A percentile compares a stretch with the other conserved stretches of the same genome.
These are phyloP conservation scores for Kodamaea neixiangensis DNA, from an alignment of 805 yeast species.

Conservation along the genomic window DNA sequence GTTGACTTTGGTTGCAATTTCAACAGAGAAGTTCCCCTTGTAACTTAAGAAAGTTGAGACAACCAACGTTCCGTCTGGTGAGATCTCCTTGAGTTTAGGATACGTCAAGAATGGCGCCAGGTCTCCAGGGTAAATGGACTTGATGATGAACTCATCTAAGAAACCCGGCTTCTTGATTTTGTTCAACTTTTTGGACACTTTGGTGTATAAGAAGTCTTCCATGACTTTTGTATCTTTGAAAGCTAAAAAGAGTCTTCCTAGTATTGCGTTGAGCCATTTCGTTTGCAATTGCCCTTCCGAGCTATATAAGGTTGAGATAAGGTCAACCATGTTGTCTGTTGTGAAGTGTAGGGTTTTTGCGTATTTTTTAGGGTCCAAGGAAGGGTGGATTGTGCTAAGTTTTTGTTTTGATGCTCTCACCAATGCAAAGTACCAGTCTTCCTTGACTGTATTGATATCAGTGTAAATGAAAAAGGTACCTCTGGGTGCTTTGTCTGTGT, in stretches of 20 bases:
- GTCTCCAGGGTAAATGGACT: conserved; percentile 70
- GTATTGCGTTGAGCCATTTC: conserved; percentile 86
- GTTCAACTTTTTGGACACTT: conserved; percentile 68
- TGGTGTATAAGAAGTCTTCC: conserved; percentile 55
- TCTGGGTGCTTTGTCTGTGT: conserved; percentile 29
- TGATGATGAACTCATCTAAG: conserved; percentile 77
- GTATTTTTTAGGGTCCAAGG: conserved; percentile 50
- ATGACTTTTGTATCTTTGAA: conserved; percentile 71
- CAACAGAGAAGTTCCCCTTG: conserved; percentile 72
- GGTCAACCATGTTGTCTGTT: conserved; percentile 67
- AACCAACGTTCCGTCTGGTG: conserved; percentile 77
- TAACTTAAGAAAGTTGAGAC: conserved; percentile 65
- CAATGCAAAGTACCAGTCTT: conserved; percentile 89
- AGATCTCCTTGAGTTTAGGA: conserved; percentile 66
- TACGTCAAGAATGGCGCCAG: conserved; percentile 78
- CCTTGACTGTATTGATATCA: conserved; percentile 80
- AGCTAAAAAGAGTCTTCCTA: conserved; percentile 81
- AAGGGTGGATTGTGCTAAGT: conserved; percentile 12
- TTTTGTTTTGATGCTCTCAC: conserved; percentile 59
- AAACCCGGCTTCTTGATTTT: conserved; percentile 87
- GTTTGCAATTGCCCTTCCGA: conserved; percentile 81
- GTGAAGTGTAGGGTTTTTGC: conserved; percentile 76
- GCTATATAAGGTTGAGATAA: conserved; percentile 77
- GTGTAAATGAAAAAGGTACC: conserved; percentile 63
- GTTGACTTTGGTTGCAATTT: conserved; percentile 77